Percentiles rank a stretch among this genome's conserved stretches.
phyloP scores from a whole-genome alignment of 2,329 filamentous ascomycete species.

The Massarina eburnea region DNA sequence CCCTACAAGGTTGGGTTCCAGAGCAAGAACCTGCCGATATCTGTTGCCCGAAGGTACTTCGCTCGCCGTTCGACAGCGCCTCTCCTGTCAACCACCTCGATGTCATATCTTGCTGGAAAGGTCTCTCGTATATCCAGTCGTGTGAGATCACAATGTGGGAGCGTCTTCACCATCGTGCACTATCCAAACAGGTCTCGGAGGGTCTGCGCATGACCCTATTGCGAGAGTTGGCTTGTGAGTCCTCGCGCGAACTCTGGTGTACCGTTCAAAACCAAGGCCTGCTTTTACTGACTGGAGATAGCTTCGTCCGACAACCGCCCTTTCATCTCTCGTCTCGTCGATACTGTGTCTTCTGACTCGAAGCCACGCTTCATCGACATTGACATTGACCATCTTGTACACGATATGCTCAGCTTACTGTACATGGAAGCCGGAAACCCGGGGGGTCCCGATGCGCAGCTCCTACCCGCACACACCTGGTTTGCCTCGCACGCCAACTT shows the following conservation, averaged over 20 bases:
- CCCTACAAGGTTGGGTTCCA: conserved; percentile 19
- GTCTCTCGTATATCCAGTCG: conserved; percentile 28
- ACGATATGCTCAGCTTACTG: conserved; percentile 28
- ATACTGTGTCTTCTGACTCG: not conserved
- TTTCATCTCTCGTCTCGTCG: not conserved
- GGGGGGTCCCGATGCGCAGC: not conserved
- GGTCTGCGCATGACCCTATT: conserved; percentile 14
- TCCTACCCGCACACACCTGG: conserved; percentile 16
- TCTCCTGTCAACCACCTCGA: conserved; percentile 33
- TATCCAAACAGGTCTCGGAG: conserved; percentile 22
- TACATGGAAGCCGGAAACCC: conserved; percentile 11
- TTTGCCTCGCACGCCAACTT: conserved; percentile 26
- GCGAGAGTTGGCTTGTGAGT: conserved; percentile 5
- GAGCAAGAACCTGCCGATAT: conserved; percentile 14
- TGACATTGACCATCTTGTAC: conserved; percentile 21
- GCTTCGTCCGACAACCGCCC: not conserved
- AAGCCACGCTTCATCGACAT: conserved; percentile 5
- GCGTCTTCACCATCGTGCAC: conserved; percentile 19
- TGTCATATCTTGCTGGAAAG: conserved; percentile 40
- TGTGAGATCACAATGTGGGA: conserved; percentile 38
- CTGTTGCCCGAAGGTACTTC: conserved; percentile 27
- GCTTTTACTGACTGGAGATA: not conserved
- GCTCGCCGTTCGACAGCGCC: conserved; percentile 10
- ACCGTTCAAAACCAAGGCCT: not conserved
- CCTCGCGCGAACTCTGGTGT: not conserved